Evolutionary conservation across 208 protist genomes (phyloP), one percentile per base, ranked within the genome.

Genomic region (Leishmania braziliensis): DNA sequence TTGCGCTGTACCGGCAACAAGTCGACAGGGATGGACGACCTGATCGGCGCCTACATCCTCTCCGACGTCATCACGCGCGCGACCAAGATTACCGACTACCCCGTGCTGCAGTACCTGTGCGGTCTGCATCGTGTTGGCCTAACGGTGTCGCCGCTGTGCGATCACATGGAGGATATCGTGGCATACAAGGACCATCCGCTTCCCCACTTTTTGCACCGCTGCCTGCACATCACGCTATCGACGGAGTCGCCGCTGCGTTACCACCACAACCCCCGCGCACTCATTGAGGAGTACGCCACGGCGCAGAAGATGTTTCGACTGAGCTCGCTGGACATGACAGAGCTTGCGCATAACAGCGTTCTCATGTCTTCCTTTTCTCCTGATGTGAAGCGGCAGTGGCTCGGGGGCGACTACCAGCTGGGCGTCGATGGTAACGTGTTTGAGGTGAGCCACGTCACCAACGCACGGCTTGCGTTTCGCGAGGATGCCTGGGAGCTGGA

Each of bases 41-140:
- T 99, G 53, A 94, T 95, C 54, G 91, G 94, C n/a, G 94, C 96
- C 33, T 99, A 99, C 89, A 83, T 99, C 73, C 84, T 99, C 29
- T 89, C 95, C 29, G 90, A 99, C 69, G 89, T 95, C 62, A 99
- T 99, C 86, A 98, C 92, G 48, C 98, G 99, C 81, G 98, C 99
- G 74, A 99, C 99, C 65, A 95, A 94, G 68, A 88, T 99, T 20
- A 88, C 94, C 72, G 90, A 98, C 48, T 94, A 90, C 81, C 98
- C 99, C 4, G 97, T 98, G n/a, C 85, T 99, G 81, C 96, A 99
- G 90, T 99, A 99, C 86, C 90, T 99, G 23, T 96, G 96, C 84
- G 99, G 99, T 65, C 83, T 99, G 23, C 90, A 94, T 66, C 97
- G 99, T 83, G 92, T 99, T 72, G 98, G 98, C 62, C 88, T 99